Evolutionary conservation across 75 land plant genomes (phyloP).

Genomic region (Cryptomeria japonica): DNA sequence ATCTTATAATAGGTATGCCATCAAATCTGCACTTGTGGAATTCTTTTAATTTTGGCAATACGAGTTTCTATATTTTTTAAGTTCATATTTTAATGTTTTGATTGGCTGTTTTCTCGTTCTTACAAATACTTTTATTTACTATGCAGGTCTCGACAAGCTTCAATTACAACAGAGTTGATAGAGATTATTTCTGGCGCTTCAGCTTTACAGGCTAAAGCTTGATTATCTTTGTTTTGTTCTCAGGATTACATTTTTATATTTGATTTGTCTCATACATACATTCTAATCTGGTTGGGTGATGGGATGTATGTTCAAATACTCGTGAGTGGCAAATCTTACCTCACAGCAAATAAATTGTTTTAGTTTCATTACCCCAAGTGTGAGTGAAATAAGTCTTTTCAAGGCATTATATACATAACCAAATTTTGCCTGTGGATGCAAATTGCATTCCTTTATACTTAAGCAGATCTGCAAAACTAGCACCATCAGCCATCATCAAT

Average conservation of each 20-base stretch:
- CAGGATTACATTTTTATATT: not conserved
- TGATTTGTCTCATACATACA: not conserved
- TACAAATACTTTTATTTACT: not conserved
- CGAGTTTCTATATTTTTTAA: not conserved
- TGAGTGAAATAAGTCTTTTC: not conserved
- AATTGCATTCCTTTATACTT: not conserved
- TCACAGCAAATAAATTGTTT: not conserved
- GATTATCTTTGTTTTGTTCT: not conserved
- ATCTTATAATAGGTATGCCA: constrained; percentile 81
- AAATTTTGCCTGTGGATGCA: not conserved
- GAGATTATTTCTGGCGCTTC: constrained; percentile 98
- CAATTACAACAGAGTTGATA: constrained; percentile 87
- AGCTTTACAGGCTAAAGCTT: constrained; percentile 62
- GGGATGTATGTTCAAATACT: not conserved
- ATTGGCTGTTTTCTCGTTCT: not conserved
- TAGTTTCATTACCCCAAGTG: not conserved
- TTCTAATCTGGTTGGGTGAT: not conserved
- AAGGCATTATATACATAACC: not conserved
- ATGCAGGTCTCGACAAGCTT: constrained; percentile 73
- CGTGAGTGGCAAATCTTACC: not conserved
- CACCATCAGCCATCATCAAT: not conserved
- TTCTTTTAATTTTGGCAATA: not conserved
- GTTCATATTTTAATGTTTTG: not conserved
- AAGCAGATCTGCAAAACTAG: too few species aligned
- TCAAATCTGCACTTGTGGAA: not conserved